Conservation (phyloP, 2,329 filamentous ascomycete genomes). For the Botrytis aclada region DNA sequence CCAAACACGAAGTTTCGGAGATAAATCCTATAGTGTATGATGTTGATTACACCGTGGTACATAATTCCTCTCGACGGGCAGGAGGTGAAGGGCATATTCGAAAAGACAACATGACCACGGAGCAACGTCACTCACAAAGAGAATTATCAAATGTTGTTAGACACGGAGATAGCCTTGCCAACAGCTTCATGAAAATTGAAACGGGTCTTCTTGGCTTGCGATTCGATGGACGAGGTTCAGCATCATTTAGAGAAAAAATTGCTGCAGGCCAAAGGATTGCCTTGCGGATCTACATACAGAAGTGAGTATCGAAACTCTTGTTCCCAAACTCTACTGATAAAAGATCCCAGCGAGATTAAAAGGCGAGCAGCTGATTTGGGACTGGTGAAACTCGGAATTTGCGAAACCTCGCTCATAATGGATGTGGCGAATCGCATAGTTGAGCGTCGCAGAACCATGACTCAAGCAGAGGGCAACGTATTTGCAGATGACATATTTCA, state of each 20-base stretch:
- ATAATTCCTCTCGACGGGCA: not conserved
- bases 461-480: not conserved
- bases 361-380: not conserved
- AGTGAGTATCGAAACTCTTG: not conserved
- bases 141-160: not conserved
- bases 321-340: not conserved
- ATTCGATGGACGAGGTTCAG: not conserved
- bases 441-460: not conserved
- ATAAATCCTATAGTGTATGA: not conserved
- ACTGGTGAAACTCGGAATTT: not conserved
- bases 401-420: not conserved
- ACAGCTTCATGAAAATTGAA: not conserved
- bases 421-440: not conserved
- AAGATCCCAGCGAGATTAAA: not conserved
- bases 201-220: not conserved
- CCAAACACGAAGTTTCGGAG: not conserved
- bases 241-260: not conserved
- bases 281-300: not conserved
- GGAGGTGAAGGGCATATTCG: not conserved
- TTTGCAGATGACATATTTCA: not conserved
- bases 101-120: not conserved
- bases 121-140: not conserved
- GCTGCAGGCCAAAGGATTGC: not conserved
- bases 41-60: not conserved
- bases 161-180: not conserved